These are phyloP conservation scores for Cutaneotrichosporon sp. DNA, from an alignment of 1,284 basidiomycete genomes.

Conservation along the genomic window DNA sequence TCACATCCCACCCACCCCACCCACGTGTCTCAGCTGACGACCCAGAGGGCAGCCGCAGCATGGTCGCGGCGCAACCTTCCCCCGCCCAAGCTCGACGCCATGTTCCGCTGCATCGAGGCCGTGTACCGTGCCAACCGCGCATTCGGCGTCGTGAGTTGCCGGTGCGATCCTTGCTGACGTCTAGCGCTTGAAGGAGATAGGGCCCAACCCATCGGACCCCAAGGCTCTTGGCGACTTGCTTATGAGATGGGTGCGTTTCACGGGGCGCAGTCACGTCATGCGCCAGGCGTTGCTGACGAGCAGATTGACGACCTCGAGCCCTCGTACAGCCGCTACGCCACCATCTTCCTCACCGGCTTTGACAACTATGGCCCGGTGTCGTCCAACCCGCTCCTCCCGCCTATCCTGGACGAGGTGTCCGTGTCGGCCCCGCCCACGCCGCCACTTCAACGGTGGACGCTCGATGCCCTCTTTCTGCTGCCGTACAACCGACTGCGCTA, in stretches of 20 bases:
- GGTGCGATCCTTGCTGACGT: constrained; percentile 10
- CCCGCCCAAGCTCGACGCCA: constrained; percentile 82
- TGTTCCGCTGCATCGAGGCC: constrained; percentile 91
- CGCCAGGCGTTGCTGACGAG: neutral
- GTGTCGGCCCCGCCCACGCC: constrained; percentile 61
- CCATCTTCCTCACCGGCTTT: constrained; percentile 74
- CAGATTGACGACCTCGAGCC: constrained; percentile 86
- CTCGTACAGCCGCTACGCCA: constrained; percentile 81
- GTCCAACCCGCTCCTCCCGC: constrained; percentile 69
- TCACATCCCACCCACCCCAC: neutral
- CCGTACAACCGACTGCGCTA: constrained; percentile 84
- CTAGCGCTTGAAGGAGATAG: constrained; percentile 92
- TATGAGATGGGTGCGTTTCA: constrained; percentile 87
- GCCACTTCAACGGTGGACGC: constrained; percentile 65
- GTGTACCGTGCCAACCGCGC: constrained; percentile 88
- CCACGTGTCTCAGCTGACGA: constrained; percentile 11
- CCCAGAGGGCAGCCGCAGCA: constrained; percentile 88
- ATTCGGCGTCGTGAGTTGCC: constrained; percentile 66
- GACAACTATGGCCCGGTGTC: constrained; percentile 79
- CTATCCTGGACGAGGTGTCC: constrained; percentile 72
- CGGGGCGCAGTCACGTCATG: neutral
- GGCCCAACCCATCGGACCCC: constrained; percentile 87
- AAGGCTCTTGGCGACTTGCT: constrained; percentile 93
- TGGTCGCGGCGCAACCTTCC: constrained; percentile 96
- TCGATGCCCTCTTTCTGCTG: constrained; percentile 83